Conservation (phyloP, 495 filamentous ascomycete species). For the Podospora fimiseda region DNA sequence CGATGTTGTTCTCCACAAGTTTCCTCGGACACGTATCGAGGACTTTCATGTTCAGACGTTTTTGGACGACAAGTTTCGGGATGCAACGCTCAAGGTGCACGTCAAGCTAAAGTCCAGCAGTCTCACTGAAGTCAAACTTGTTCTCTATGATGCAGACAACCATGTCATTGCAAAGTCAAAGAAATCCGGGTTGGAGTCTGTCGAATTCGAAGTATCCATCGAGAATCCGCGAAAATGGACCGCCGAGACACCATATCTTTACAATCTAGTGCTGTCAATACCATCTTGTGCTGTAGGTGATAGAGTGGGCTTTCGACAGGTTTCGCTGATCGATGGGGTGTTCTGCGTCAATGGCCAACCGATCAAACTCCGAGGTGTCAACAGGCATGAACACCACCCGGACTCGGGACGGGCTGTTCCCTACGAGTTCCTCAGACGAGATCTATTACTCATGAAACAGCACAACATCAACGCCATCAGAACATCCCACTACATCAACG, state of each 20-base stretch:
- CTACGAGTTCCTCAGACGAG: constrained; percentile 45
- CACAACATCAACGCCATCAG: constrained; percentile 65
- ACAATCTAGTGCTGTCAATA: constrained; percentile 39
- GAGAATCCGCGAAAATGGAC: constrained; percentile 56
- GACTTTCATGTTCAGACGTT: constrained; percentile 52
- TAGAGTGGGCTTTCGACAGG: constrained; percentile 54
- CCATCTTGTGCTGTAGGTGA: constrained; percentile 40
- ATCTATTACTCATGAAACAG: constrained; percentile 58
- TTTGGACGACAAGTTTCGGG: constrained; percentile 49
- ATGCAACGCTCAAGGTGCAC: constrained; percentile 48
- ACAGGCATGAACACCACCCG: constrained; percentile 62
- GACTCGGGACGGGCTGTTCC: constrained; percentile 56
- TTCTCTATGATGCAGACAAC: constrained; percentile 28
- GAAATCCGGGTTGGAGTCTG: constrained; percentile 9
- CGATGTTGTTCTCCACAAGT: constrained; percentile 59
- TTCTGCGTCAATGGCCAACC: constrained; percentile 56
- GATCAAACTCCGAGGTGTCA: constrained; percentile 58
- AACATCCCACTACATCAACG: constrained; percentile 59
- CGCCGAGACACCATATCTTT: constrained; percentile 61
- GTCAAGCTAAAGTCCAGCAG: constrained; percentile 33
- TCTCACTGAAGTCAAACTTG: constrained; percentile 30
- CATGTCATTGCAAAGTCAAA: constrained; percentile 18
- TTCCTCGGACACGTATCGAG: constrained; percentile 51
- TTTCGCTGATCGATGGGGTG: constrained; percentile 50
- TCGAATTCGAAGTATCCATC: constrained; percentile 29